Conservation (phyloP, 108 stramenopile species). For the Epipyxis sp. region DNA sequence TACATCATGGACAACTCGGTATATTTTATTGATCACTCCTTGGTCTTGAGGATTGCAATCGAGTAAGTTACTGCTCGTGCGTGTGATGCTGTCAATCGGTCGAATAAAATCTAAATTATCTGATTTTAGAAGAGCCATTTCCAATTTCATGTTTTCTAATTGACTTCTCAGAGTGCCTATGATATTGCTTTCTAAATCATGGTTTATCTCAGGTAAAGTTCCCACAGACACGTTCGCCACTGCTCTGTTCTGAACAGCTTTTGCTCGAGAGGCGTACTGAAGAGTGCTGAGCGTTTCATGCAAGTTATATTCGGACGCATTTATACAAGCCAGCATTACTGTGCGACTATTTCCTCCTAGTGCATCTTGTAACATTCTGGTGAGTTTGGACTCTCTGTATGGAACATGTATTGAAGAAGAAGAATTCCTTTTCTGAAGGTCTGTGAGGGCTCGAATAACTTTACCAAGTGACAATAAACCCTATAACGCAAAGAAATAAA, state of each 20-base stretch:
- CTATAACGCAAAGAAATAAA: not conserved
- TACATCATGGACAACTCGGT: no score
- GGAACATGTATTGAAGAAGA: conserved; percentile 30
- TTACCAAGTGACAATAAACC: conserved; percentile 21
- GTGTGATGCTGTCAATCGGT: no score
- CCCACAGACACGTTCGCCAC: not conserved
- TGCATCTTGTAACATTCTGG: conserved; percentile 36
- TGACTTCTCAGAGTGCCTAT: no score
- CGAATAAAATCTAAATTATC: no score
- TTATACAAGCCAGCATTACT: conserved; percentile 7
- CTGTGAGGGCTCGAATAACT: conserved; percentile 29
- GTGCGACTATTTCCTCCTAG: conserved; percentile 42
- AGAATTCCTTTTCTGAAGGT: no score
- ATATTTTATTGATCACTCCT: no score
- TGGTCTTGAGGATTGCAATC: no score
- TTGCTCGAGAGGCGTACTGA: conserved; percentile 51
- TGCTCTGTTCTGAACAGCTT: not conserved
- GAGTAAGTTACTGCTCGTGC: no score
- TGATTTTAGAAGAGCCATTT: no score
- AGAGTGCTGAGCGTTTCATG: conserved; percentile 54
- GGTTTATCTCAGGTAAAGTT: no score
- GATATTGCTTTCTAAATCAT: no score
- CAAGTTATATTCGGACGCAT: conserved; percentile 11
- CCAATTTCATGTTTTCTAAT: no score
- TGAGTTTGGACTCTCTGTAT: conserved; percentile 49